Evolutionary conservation across 2,329 filamentous ascomycete genomes (phyloP), one percentile per base, ranked within the genome.

Genomic region (Emergomyces orientalis): DNA sequence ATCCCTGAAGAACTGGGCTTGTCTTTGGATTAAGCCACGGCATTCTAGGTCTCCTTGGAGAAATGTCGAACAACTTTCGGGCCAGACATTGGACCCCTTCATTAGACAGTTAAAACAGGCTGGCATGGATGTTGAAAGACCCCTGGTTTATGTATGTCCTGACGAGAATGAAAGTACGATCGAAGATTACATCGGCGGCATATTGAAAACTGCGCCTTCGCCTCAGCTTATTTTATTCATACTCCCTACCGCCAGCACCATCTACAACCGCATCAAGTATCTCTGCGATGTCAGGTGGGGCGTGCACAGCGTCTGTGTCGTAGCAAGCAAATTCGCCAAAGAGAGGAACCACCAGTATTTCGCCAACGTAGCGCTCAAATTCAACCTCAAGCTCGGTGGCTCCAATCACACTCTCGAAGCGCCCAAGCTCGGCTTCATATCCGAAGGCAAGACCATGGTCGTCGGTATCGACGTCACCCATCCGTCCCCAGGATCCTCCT

Each of bases 391-490:
- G 74, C 79, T 86, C 37, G 89, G 88, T 0, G 89, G 90, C 0
- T 75, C 81, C 11, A 92, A 93, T 69, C 90, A 95, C 71, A 76
- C 76, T 19, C 77, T 95, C 0, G 64, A 64, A 2, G 65, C 75
- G 14, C 69, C 78, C 0, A 82, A 86, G 30, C 77, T 88, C 5
- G 81, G 80, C 1, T 79, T 91, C 0, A 75, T 91, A 62, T 77
- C 79, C 51, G 80, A 87, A 37, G 84, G 83, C 1, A 86, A 86
- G 67, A 95, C 91, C 0, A 96, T 97, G 86, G 77, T 96, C 0
- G 85, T 95, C 9, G 91, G 92, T 0, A 87, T 94, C 67, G 92
- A 96, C 70, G 91, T 96, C 0, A 95, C 91, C 0, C 92, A 96
- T 69, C 91, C 92, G 0, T 93, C 91, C 22, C 84, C 86, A 0